Conservation (phyloP, 768 basidiomycete genomes). For the Hypholoma sublateritium region DNA sequence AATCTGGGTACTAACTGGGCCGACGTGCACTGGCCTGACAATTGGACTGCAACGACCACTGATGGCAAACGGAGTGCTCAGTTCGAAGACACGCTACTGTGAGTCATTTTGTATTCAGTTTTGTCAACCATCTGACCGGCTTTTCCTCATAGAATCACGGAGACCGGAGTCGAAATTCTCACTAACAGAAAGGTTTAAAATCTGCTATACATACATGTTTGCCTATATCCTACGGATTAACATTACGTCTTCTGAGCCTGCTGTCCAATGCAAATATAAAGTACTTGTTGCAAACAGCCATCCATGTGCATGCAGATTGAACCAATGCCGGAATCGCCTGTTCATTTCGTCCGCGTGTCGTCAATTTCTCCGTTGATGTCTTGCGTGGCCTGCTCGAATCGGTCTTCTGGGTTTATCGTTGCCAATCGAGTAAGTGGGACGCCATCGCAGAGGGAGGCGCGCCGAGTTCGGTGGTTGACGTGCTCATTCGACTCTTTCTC, state of each 20-base stretch:
- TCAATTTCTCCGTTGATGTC: slow-evolving; percentile 65
- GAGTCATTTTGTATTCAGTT: slow-evolving; percentile 31
- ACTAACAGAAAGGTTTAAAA: slow-evolving; percentile 45
- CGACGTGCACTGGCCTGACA: slow-evolving; percentile 86
- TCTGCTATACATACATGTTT: background rate
- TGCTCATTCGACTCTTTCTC: slow-evolving; percentile 32
- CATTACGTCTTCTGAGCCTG: background rate
- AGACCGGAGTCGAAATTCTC: slow-evolving; percentile 85
- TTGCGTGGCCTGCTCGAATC: slow-evolving; percentile 63
- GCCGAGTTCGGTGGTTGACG: slow-evolving; percentile 50
- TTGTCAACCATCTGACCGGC: background rate
- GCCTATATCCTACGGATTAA: background rate
- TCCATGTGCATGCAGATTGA: background rate
- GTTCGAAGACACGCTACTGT: slow-evolving; percentile 97
- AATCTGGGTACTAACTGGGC: slow-evolving; percentile 82
- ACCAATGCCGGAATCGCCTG: background rate
- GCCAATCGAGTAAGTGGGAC: slow-evolving; percentile 66
- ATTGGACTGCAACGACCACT: slow-evolving; percentile 93
- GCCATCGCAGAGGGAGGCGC: slow-evolving; percentile 62
- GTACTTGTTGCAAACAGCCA: background rate
- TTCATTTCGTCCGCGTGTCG: slow-evolving; percentile 25
- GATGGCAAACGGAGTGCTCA: slow-evolving; percentile 94
- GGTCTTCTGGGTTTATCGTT: slow-evolving; percentile 52
- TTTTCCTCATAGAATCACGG: slow-evolving; percentile 68
- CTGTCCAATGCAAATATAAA: background rate